Percentiles rank a stretch among this genome's conserved stretches.
Conservation (phyloP, 164 flowering plant genomes). For the Sedum album region DNA sequence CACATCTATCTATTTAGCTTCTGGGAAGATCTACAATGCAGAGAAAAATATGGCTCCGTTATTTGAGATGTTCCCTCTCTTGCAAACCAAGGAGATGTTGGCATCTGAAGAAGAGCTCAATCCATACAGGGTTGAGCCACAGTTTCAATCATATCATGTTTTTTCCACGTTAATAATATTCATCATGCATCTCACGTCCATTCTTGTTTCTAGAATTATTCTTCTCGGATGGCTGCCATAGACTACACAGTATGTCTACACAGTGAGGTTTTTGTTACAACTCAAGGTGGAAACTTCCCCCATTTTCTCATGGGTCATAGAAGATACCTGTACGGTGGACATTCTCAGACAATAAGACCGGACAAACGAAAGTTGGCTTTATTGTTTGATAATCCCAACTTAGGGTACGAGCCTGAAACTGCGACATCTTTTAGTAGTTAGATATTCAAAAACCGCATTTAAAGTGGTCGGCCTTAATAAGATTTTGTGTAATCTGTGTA, state of each 20-base stretch:
- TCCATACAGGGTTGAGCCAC: slow-evolving; percentile 48
- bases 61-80: slow-evolving; percentile 79
- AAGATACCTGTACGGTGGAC: slow-evolving; percentile 78
- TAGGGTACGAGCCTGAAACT: slow-evolving; percentile 41
- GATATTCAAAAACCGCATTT: no score
- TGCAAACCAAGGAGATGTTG: slow-evolving; percentile 71
- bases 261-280: slow-evolving; percentile 97
- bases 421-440: neutral
- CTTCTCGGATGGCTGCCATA: slow-evolving; percentile 98
- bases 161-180: neutral
- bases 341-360: slow-evolving; percentile 83
- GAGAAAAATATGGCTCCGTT: no score
- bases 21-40: no score
- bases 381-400: slow-evolving; percentile 70
- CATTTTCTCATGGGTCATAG: slow-evolving; percentile 90
- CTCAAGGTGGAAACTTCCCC: no score
- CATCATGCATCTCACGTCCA: slow-evolving; percentile 18
- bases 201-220: slow-evolving; percentile 53
- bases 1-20: no score
- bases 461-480: no score
- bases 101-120: slow-evolving; percentile 74
- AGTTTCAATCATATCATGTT: neutral
- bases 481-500: no score
- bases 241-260: slow-evolving; percentile 96
- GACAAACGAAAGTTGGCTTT: slow-evolving; percentile 82